Percentiles rank a stretch among this genome's conserved stretches.
These are phyloP conservation scores for Globisporangium takayamanum DNA, from an alignment of 352 stramenopile species.

Conservation along the genomic window DNA sequence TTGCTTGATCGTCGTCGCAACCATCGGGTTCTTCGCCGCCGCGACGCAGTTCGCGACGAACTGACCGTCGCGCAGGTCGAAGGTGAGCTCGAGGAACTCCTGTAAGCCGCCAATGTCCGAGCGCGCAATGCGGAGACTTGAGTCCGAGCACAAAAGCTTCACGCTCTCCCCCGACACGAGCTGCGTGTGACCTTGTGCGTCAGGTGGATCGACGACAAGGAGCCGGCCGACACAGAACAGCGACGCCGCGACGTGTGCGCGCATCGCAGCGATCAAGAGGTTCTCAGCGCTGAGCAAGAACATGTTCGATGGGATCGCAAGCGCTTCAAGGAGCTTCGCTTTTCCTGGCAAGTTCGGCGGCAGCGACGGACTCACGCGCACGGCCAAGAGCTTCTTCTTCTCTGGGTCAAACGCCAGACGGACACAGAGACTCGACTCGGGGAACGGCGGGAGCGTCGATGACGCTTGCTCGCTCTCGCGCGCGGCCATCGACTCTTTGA, in stretches of 20 bases:
- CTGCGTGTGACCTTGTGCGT: slow-evolving; percentile 44
- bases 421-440: slow-evolving; percentile 64
- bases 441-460: slow-evolving; percentile 29
- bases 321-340: slow-evolving; percentile 39
- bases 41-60: slow-evolving; percentile 70
- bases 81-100: slow-evolving; percentile 74
- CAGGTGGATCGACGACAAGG: slow-evolving; percentile 60
- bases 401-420: slow-evolving; percentile 54
- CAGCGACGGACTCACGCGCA: slow-evolving; percentile 55
- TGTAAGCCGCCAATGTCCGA: slow-evolving; percentile 72
- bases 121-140: slow-evolving; percentile 55
- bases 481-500: slow-evolving; percentile 33
- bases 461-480: slow-evolving; percentile 13
- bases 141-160: slow-evolving; percentile 44
- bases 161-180: slow-evolving; percentile 71
- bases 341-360: slow-evolving; percentile 58
- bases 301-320: slow-evolving; percentile 72
- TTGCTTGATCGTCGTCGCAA: slow-evolving; percentile 47
- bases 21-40: slow-evolving; percentile 46
- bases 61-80: slow-evolving; percentile 66
- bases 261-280: slow-evolving; percentile 68
- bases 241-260: slow-evolving; percentile 60
- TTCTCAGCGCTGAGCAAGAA: slow-evolving; percentile 72
- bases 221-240: slow-evolving; percentile 69
- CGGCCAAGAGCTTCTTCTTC: slow-evolving; percentile 54